Evolutionary conservation across 495 filamentous ascomycete species (phyloP).

Genomic region (Apiosordaria backusii): DNA sequence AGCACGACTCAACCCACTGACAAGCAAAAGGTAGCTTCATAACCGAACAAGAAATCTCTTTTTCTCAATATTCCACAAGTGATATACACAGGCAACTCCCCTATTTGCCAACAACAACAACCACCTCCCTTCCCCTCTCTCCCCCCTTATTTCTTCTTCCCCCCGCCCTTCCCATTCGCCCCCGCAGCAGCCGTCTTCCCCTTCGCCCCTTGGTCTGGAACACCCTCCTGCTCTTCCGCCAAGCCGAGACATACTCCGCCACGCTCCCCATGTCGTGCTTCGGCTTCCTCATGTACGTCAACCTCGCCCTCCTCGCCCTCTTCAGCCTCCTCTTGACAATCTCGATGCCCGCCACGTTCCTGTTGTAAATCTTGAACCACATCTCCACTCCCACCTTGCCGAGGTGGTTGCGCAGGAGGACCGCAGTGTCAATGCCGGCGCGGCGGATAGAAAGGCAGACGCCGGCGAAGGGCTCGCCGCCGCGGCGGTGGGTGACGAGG

Average conservation of each 20-base stretch:
- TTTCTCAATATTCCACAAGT: constrained; percentile 10
- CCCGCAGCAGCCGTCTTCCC: constrained; percentile 13
- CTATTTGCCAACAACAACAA: background rate
- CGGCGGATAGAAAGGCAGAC: constrained; percentile 81
- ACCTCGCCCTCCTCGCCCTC: constrained; percentile 79
- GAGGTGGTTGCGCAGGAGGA: constrained; percentile 79
- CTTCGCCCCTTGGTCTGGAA: constrained; percentile 15
- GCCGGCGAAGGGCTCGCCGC: constrained; percentile 85
- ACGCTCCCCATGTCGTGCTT: constrained; percentile 49
- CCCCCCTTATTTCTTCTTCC: constrained; percentile 20
- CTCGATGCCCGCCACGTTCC: constrained; percentile 86
- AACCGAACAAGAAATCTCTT: background rate
- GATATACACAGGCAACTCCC: constrained; percentile 6
- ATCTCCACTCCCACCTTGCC: constrained; percentile 89
- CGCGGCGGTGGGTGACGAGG: constrained; percentile 69
- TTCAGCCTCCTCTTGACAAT: constrained; percentile 81
- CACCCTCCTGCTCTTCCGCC: constrained; percentile 41
- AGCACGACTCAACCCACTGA: background rate
- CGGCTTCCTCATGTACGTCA: constrained; percentile 86
- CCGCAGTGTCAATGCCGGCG: constrained; percentile 77
- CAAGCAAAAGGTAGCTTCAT: background rate
- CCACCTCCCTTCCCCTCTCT: constrained; percentile 15
- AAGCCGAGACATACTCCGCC: constrained; percentile 42
- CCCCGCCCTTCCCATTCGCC: constrained; percentile 1
- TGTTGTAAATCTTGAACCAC: constrained; percentile 92